Evolutionary conservation across 441 rosid genomes (phyloP), one percentile per base, ranked within the genome.

Genomic region (Codiaeum variegatum): DNA sequence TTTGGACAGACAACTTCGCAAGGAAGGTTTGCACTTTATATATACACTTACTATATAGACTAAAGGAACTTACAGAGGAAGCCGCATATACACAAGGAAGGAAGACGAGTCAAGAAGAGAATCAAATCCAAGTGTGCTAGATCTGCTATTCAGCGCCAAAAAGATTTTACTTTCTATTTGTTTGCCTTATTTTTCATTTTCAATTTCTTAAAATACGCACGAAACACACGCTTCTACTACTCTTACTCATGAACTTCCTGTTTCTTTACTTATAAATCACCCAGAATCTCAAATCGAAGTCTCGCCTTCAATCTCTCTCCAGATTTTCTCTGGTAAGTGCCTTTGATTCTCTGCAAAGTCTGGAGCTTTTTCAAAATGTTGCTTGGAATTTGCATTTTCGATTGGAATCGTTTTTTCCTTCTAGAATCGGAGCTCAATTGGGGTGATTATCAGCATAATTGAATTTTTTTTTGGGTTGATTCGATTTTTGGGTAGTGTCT

Each of bases 311-410:
- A 19, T 44, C 44, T 42, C 58, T 38, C 64, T 13, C 58, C 72
- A 28, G 16, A 64, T 28, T 36, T 32, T 19, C 49, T 65, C 69
- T 31, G 19, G 80, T 78, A 42, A 70, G 72, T 40, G 15, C 21
- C 55, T 63, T 26, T 15, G n/a, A 29, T 32, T 65, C 46, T 52
- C 31, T 55, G 13, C 13, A 23, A 10, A 16, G 3, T 47, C 18
- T 47, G 0, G n/a, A 18, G 52, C n/a, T 12, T 47, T 3, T 3
- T 56, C 29, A 18, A 11, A 2, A 11, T 66, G 2, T 21, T 3
- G 19, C 29, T 31, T 28, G 4, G 24, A 9, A 2, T 40, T 16
- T 52, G 58, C 9, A 42, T 5, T 59, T 52, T 21, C n/a, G 5
- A 54, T 31, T 67, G 26, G 28, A 47, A 31, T 29, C 19, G 5